Evolutionary conservation across 1,284 basidiomycete genomes (phyloP), one percentile per base, ranked within the genome.

Genomic region (Ganoderma boninense): DNA sequence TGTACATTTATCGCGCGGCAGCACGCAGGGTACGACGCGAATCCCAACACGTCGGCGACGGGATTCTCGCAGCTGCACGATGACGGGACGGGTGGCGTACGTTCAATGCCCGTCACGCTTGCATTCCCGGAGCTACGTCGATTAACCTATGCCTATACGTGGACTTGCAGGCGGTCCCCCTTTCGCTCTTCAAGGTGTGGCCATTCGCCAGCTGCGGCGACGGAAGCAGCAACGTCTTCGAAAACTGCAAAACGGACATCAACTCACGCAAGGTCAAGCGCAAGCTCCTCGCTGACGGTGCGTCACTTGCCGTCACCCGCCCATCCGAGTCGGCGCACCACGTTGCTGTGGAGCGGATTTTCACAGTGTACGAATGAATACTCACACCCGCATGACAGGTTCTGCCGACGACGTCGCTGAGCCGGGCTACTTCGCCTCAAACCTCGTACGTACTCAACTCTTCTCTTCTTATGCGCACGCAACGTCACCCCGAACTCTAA

Each of bases 1-100:
- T n/a, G 20, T 23, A 35, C 18, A 29, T 20, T 57, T 20, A 35
- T 57, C 54, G 54, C 23, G 32, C 26, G 43, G 2, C 65, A 90
- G 88, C 88, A 90, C 77, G 90, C 88, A 5, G 90, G 90, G 6
- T 91, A 90, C 71, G 90, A 91, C 54, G 79, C 77, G 18, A 74
- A 80, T 70, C 79, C 80, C 0, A 71, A 65, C 14, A 89, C 82
- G 77, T 87, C 87, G 43, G 89, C 82, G 0, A 89, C 85, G 2
- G 89, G 89, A 0, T 90, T 91, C 75, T 90, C 89, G 6, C 88
- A 90, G 72, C 74, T 91, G 63, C 90, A 91, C 74, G 88, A 91
- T 71, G 85, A 84, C 70, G 89, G 89, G 38, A 90, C 88, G 8
- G 89, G 89, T 29, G 88, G 89, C 23, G 87, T 88, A 71, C 69